phyloP scores from a whole-genome alignment of 2,329 filamentous ascomycete genomes.

The Aspergillus latus region DNA sequence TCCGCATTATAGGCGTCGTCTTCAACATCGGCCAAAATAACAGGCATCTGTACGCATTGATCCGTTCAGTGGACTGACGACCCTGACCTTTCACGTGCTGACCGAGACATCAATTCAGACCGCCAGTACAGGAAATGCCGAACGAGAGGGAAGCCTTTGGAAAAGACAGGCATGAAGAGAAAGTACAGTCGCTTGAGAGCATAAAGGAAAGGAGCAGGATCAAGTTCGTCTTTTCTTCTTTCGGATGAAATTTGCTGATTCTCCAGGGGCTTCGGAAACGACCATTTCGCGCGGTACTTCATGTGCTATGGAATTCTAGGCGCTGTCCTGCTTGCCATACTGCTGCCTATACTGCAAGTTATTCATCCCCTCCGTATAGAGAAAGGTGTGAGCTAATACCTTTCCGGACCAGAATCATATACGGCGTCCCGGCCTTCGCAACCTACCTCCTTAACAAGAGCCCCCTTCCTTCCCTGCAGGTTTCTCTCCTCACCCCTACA shows the following conservation, averaged over 20 bases:
- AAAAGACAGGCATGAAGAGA: not conserved
- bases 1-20: not conserved
- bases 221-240: not conserved
- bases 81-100: too few relatives aligned
- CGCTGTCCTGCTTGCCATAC: constrained; percentile 3
- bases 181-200: not conserved
- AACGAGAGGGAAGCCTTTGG: not conserved
- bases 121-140: not conserved
- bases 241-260: not conserved
- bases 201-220: not conserved
- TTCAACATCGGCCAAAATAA: constrained; percentile 6
- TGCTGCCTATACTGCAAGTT: constrained; percentile 7
- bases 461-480: constrained; percentile 6
- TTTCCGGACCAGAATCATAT: not conserved
- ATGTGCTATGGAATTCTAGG: constrained; percentile 9
- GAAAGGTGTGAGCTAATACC: not conserved
- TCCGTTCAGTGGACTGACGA: too few relatives aligned
- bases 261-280: constrained; percentile 9
- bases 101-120: too few relatives aligned
- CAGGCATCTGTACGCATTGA: not conserved
- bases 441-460: constrained; percentile 7
- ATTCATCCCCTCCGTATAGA: not conserved
- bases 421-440: constrained; percentile 11
- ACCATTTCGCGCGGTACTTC: constrained; percentile 9
- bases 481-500: constrained; percentile 5